phyloP scores from a whole-genome alignment of 768 basidiomycete genomes.

The Stropharia rugosoannulata region DNA sequence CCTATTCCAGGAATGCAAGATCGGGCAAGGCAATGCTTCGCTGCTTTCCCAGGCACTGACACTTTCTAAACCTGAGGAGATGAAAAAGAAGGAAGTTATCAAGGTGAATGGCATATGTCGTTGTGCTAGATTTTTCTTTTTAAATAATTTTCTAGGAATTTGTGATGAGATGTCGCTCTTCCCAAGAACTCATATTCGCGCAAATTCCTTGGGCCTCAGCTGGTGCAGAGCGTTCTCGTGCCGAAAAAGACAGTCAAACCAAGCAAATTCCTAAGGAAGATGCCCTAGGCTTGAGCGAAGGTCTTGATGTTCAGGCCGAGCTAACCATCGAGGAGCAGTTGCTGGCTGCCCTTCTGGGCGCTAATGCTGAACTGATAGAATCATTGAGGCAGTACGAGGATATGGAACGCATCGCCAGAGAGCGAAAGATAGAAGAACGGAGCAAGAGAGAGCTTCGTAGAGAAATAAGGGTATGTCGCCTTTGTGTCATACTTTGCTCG shows the following conservation, averaged over 20 bases:
- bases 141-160: conserved; percentile 64
- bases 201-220: conserved; percentile 93
- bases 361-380: conserved; percentile 69
- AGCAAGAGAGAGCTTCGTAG: conserved; percentile 69
- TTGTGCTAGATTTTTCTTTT: not conserved
- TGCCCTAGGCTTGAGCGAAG: conserved; percentile 10
- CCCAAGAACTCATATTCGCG: conserved; percentile 81
- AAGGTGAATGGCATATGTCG: conserved; percentile 42
- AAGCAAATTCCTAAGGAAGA: conserved; percentile 8
- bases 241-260: conserved; percentile 25
- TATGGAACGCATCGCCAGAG: conserved; percentile 62
- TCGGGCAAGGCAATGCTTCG: conserved; percentile 79
- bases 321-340: conserved; percentile 74
- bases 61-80: conserved; percentile 67
- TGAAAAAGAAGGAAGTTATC: conserved; percentile 65
- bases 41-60: conserved; percentile 71
- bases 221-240: conserved; percentile 71
- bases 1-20: conserved; percentile 82
- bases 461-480: conserved; percentile 57
- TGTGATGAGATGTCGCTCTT: conserved; percentile 71
- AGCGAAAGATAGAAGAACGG: conserved; percentile 64
- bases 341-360: conserved; percentile 67
- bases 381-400: conserved; percentile 79
- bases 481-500: not conserved
- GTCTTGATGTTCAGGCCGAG: conserved; percentile 34